Evolutionary conservation across 1,284 basidiomycete genomes (phyloP), one percentile per base, ranked within the genome.

Genomic region (Ceraceosorus bombacis): DNA sequence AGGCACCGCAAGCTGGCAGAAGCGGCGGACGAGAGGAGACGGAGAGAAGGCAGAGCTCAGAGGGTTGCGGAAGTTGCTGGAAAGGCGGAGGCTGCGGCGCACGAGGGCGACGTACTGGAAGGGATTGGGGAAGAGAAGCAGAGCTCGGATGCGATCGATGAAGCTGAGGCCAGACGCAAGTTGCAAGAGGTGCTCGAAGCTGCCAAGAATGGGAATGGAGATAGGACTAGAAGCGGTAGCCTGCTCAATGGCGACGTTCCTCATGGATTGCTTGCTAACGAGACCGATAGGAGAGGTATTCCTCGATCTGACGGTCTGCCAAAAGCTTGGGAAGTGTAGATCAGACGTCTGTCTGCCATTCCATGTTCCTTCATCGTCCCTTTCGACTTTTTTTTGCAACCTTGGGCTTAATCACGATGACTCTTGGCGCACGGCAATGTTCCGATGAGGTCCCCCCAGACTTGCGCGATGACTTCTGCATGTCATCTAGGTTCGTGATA

Each of bases 291-390:
- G 15, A 58, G 74, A 12, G 63, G 63, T 43, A 56, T 72, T 12
- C 67, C 72, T 13, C 63, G 74, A 15, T 71, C 70, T 10, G 74
- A 77, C 56, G 74, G 74, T 6, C 65, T 73, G 66, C 59, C 67
- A 5, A 77, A 77, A 59, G 74, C 66, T 36, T 77, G 74, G 74
- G 74, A 77, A 60, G 74, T 77, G 8, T 77, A 54, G 41, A 6
- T 27, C 27, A 27, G 27, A 27, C 3, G 27, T 27, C 27, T 27
- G 27, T 3, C 27, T 27, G 27, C 27, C 27, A 27, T 27, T 27
- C 27, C 27, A 27, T 27, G 27, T 27, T 27, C 27, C 27, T 27
- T 3, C 27, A 27, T 27, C 27, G 1, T 27, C 27, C 27, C 27
- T 27, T 27, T 27, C 27, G 27, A 27, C 3, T 27, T 27, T 27